Evolutionary conservation across 257 asterid genomes (phyloP).

Genomic region (Anisodus acutangulus): DNA sequence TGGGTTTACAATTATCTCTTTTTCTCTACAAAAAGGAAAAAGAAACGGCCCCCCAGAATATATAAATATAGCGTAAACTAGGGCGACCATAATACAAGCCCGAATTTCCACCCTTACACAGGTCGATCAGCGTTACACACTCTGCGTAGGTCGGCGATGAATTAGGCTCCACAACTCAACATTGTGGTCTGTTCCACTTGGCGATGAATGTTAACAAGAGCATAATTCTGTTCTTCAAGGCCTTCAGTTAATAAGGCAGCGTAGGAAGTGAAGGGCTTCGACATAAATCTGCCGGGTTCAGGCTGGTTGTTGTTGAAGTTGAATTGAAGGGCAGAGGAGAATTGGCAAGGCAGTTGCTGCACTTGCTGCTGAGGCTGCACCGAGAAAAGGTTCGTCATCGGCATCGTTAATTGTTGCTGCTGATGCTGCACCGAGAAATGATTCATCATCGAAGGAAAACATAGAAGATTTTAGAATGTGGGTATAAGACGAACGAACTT

Average conservation of each 20-base stretch:
- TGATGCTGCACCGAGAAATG: not conserved
- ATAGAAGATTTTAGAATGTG: not conserved
- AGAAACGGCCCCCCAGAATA: too few species aligned
- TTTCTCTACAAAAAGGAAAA: too few species aligned
- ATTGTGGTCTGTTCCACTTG: slow-evolving; percentile 29
- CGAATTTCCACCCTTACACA: too few species aligned
- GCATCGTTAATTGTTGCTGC: not conserved
- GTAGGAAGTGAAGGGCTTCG: slow-evolving; percentile 24
- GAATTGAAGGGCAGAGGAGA: not conserved
- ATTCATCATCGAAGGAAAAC: not conserved
- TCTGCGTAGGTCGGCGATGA: too few species aligned
- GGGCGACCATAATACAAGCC: too few species aligned
- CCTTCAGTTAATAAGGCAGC: slow-evolving; percentile 30
- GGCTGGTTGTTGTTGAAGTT: not conserved
- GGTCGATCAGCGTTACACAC: too few species aligned
- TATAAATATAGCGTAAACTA: too few species aligned
- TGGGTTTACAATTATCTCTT: too few species aligned
- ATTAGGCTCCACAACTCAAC: too few species aligned
- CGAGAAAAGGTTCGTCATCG: not conserved
- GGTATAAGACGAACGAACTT: not conserved
- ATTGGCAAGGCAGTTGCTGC: not conserved
- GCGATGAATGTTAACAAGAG: not conserved
- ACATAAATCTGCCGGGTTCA: not conserved
- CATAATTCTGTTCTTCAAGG: not conserved
- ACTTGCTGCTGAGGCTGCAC: not conserved